These are phyloP conservation scores for Populus euphratica DNA, from an alignment of 345 rosid species.

Conservation along the genomic window DNA sequence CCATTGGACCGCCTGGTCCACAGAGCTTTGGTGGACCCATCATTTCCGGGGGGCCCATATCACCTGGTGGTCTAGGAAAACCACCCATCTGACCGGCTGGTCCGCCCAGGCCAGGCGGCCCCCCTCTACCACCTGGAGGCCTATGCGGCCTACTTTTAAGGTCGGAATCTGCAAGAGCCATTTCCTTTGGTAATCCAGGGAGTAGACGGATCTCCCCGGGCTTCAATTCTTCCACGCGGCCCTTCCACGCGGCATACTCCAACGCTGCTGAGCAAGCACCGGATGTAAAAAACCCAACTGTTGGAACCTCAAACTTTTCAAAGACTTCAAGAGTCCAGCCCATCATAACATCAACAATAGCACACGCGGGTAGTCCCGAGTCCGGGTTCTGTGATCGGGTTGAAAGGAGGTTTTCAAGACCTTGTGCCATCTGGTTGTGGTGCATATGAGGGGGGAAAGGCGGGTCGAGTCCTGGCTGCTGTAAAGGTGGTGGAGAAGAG, in stretches of 20 bases:
- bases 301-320: conserved; percentile 12
- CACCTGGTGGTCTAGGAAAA: background rate
- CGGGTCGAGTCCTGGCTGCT: conserved; percentile 9
- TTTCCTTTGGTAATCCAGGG: conserved; percentile 33
- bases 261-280: conserved; percentile 35
- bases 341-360: conserved; percentile 40
- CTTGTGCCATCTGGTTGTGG: conserved; percentile 14
- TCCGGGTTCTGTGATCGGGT: conserved; percentile 1
- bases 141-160: conserved; percentile 17
- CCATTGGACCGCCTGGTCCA: background rate
- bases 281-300: conserved; percentile 27
- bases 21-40: conserved; percentile 37
- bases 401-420: conserved; percentile 19
- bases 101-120: background rate
- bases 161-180: conserved; percentile 28
- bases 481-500: conserved; percentile 9
- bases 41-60: background rate
- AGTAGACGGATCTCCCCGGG: conserved; percentile 31
- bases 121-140: background rate
- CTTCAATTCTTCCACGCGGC: conserved; percentile 7
- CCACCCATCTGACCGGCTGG: background rate
- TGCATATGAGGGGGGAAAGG: background rate
- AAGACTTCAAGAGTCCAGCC: conserved; percentile 21
- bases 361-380: conserved; percentile 19
- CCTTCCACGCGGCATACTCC: conserved; percentile 32